A percentile compares a stretch with the other conserved stretches of the same genome.
Evolutionary conservation across 2,329 filamentous ascomycete genomes (phyloP).

Genomic region (Boeremia lycopersici): DNA sequence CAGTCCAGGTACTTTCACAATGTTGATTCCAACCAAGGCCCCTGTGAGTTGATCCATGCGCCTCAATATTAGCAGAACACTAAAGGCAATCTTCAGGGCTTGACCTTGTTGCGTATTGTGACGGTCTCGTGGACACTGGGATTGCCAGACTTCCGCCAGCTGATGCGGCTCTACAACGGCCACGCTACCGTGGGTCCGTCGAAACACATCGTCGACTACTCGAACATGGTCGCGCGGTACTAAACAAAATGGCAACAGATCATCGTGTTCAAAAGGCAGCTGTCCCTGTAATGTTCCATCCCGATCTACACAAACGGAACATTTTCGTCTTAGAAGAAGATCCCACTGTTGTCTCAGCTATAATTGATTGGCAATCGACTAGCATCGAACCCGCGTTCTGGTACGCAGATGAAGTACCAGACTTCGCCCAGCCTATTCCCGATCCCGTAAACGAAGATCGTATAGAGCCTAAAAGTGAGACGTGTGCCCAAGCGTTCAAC

Average conservation of each 20-base stretch:
- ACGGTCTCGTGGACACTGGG: not conserved
- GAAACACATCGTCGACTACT: not conserved
- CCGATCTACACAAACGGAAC: constrained; percentile 51
- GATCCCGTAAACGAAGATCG: constrained; percentile 22
- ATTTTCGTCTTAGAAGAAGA: constrained; percentile 51
- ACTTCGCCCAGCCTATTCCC: constrained; percentile 44
- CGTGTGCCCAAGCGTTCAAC: not conserved
- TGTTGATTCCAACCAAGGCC: constrained; percentile 45
- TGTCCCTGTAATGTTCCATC: constrained; percentile 46
- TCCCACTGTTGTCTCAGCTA: constrained; percentile 45
- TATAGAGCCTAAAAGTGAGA: constrained; percentile 3
- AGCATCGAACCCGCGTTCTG: constrained; percentile 51
- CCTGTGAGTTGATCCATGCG: constrained; percentile 23
- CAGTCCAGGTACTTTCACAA: constrained; percentile 45
- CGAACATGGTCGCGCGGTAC: not conserved
- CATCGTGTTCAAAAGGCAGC: constrained; percentile 34
- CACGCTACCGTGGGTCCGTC: not conserved
- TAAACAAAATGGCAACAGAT: not conserved
- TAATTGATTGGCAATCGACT: constrained; percentile 53
- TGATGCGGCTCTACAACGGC: not conserved
- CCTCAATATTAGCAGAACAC: no score
- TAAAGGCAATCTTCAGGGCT: no score
- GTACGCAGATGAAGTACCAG: constrained; percentile 48
- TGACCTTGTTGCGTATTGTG: no score
- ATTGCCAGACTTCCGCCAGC: not conserved